phyloP scores from a whole-genome alignment of 192 early-diverging fungal species.

The Allomyces arbusculus region DNA sequence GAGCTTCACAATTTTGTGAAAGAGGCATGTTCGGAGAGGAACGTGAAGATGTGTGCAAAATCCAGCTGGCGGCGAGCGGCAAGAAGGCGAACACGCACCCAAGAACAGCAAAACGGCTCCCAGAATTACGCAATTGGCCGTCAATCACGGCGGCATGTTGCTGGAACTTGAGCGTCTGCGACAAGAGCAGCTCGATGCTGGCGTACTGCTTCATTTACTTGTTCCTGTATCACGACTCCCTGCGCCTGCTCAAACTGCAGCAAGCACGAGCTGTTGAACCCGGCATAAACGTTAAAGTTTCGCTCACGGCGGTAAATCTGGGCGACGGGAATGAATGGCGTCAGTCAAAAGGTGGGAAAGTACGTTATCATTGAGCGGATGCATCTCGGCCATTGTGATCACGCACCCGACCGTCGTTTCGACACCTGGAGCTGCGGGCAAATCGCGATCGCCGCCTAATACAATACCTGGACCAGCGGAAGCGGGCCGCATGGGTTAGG shows the following conservation, averaged over 20 bases:
- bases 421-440: not conserved
- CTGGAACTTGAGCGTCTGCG: not conserved
- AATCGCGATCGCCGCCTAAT: slow-evolving; percentile 1
- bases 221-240: not conserved
- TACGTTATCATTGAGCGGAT: not conserved
- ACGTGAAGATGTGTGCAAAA: too few relatives aligned
- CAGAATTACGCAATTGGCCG: not conserved
- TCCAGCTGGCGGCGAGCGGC: too few relatives aligned
- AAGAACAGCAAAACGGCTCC: not conserved
- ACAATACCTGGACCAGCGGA: not conserved
- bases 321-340: too few relatives aligned
- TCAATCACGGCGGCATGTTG: not conserved
- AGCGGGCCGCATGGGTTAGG: too few relatives aligned
- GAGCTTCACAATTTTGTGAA: not conserved
- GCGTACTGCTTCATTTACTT: not conserved
- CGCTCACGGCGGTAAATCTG: not conserved
- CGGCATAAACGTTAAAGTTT: not conserved
- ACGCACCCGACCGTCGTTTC: not conserved
- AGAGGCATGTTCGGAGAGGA: not conserved
- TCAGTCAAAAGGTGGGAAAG: too few relatives aligned
- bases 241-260: not conserved
- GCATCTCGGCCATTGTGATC: not conserved
- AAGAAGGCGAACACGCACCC: not conserved
- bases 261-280: not conserved
- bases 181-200: not conserved